phyloP scores from a whole-genome alignment of 1,284 basidiomycete species.

The Fistulina hepatica region DNA sequence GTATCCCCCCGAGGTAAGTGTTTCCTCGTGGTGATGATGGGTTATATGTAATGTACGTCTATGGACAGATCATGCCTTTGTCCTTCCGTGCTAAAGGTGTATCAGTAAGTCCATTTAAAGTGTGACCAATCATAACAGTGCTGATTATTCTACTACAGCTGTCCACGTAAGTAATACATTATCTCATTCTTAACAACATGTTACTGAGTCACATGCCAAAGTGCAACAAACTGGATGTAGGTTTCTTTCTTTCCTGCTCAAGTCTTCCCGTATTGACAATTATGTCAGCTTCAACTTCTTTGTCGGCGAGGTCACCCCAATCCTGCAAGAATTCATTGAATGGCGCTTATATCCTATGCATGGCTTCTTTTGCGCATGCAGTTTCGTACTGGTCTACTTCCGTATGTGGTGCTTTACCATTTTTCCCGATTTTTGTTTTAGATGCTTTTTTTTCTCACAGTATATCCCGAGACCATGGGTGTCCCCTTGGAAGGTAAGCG shows the following conservation, averaged over 20 bases:
- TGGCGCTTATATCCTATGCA: slow-evolving; percentile 97
- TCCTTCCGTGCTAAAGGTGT: slow-evolving; percentile 90
- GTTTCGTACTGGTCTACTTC: slow-evolving; percentile 66
- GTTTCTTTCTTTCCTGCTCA: slow-evolving; percentile 15
- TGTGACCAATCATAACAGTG: no score
- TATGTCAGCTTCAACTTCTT: slow-evolving; percentile 84
- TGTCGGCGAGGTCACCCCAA: slow-evolving; percentile 84
- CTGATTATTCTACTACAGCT: slow-evolving; percentile 18
- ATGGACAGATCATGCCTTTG: slow-evolving; percentile 77
- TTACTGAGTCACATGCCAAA: slow-evolving; percentile 5
- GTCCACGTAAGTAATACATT: background rate
- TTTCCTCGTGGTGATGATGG: background rate
- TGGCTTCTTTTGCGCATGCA: slow-evolving; percentile 85
- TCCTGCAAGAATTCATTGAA: slow-evolving; percentile 79
- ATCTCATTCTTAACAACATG: slow-evolving; percentile 9
- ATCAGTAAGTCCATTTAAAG: slow-evolving; percentile 75
- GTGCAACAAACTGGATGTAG: no score
- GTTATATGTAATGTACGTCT: slow-evolving; percentile 2
- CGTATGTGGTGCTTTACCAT: slow-evolving; percentile 30
- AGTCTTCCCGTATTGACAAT: no score
- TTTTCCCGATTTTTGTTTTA: background rate
- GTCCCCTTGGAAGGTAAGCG: slow-evolving; percentile 71
- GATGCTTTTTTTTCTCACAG: slow-evolving; percentile 26
- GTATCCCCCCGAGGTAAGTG: slow-evolving; percentile 69
- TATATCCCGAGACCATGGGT: slow-evolving; percentile 77